Conservation (phyloP, 345 rosid species). For the Populus euphratica region DNA sequence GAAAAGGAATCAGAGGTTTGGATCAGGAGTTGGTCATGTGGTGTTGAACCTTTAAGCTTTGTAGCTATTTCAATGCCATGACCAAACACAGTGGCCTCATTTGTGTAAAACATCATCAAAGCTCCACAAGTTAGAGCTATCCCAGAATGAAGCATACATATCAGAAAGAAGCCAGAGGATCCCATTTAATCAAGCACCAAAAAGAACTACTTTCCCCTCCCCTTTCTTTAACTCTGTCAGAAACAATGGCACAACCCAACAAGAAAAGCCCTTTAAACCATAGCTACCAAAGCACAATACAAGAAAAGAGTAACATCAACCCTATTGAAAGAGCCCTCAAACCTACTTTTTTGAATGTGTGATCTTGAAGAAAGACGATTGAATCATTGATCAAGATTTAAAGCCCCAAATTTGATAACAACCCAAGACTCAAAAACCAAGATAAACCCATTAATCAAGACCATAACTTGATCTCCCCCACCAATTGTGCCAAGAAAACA, state of each 20-base stretch:
- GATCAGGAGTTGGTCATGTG: constrained; percentile 26
- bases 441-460: neutral
- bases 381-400: neutral
- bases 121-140: constrained; percentile 24
- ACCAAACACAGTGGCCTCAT: constrained; percentile 10
- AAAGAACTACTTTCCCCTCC: neutral
- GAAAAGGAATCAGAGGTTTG: constrained; percentile 28
- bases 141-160: constrained; percentile 21
- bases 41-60: constrained; percentile 25
- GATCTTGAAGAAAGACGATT: neutral
- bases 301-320: neutral
- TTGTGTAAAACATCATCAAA: constrained; percentile 24
- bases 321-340: neutral
- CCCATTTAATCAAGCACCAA: constrained; percentile 19
- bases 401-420: neutral
- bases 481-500: neutral
- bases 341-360: neutral
- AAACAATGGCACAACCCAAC: neutral
- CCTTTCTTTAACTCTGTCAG: neutral
- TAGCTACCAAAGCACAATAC: neutral
- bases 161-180: constrained; percentile 37
- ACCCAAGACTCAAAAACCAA: neutral
- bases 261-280: neutral
- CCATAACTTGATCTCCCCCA: too few relatives aligned
- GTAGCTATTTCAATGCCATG: constrained; percentile 22